phyloP scores from a whole-genome alignment of 345 rosid genomes.

The Salix arbutifolia region DNA sequence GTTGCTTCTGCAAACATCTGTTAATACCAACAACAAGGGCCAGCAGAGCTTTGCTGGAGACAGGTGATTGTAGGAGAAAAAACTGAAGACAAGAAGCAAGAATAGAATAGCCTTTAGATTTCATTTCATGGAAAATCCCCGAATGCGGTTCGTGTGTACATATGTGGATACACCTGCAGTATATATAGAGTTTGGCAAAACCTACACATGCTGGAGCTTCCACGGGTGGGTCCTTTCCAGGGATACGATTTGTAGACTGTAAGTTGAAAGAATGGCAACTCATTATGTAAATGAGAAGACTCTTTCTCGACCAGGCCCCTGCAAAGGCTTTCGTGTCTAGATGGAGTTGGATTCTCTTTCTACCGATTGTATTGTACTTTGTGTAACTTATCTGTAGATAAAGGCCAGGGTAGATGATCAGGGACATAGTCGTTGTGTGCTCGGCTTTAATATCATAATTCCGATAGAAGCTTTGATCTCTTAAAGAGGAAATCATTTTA shows the following conservation, averaged over 20 bases:
- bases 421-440: background rate
- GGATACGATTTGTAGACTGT: background rate
- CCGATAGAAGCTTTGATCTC: background rate
- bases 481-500: background rate
- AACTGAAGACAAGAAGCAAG: background rate
- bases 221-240: background rate
- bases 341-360: background rate
- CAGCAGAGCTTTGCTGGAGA: too few relatives aligned
- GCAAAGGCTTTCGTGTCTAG: background rate
- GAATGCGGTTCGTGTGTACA: constrained; percentile 13
- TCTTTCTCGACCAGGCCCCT: background rate
- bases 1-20: background rate
- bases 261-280: background rate
- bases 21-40: background rate
- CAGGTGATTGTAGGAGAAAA: background rate
- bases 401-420: background rate
- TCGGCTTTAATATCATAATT: background rate
- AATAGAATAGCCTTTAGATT: background rate
- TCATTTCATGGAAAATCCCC: background rate
- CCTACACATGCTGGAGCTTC: background rate
- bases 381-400: background rate
- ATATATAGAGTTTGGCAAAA: background rate
- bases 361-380: background rate
- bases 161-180: background rate
- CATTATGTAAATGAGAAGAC: constrained; percentile 3